Percentiles rank a stretch among this genome's conserved stretches.
phyloP scores from a whole-genome alignment of 352 stramenopile species.

The Phytopythium vexans region DNA sequence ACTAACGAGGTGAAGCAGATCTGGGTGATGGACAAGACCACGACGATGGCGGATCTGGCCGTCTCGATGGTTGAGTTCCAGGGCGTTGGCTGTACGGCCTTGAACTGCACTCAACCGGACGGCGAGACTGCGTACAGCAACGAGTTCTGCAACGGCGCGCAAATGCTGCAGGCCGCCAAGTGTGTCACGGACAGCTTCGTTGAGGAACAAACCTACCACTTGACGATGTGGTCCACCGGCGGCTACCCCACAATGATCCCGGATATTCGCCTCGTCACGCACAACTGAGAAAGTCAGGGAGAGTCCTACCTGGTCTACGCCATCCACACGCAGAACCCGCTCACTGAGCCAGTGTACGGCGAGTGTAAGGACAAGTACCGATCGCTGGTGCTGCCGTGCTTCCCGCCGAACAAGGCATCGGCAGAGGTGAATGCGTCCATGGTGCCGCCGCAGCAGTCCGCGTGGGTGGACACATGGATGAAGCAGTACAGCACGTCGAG shows the following conservation, averaged over 20 bases:
- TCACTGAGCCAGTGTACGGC: slow-evolving; percentile 22
- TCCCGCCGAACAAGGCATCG: slow-evolving; percentile 12
- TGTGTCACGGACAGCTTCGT: slow-evolving; percentile 31
- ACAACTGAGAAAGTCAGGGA: slow-evolving; percentile 6
- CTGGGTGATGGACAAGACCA: slow-evolving; percentile 23
- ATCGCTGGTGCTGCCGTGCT: slow-evolving; percentile 32
- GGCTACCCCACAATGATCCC: slow-evolving; percentile 14
- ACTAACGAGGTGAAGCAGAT: slow-evolving; percentile 9
- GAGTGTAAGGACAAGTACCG: slow-evolving; percentile 15
- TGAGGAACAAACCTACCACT: slow-evolving; percentile 10
- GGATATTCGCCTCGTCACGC: slow-evolving; percentile 3
- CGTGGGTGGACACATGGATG: slow-evolving; percentile 27
- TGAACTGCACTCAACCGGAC: slow-evolving; percentile 26
- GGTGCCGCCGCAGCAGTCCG: slow-evolving; percentile 3
- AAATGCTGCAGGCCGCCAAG: slow-evolving; percentile 26
- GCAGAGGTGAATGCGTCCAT: slow-evolving; percentile 9
- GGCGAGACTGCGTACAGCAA: slow-evolving; percentile 12
- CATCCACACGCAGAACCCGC: slow-evolving; percentile 13
- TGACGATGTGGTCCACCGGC: slow-evolving; percentile 19
- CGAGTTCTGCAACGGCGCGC: slow-evolving; percentile 19
- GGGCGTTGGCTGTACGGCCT: slow-evolving; percentile 23
- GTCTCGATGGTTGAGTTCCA: slow-evolving; percentile 25
- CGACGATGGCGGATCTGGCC: slow-evolving; percentile 28
- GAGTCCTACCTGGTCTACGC: slow-evolving; percentile 14
- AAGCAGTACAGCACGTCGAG: slow-evolving; percentile 2